A percentile compares a stretch with the other conserved stretches of the same genome.
Conservation (phyloP, 306 rosid species). For the Dryas alaskensis region DNA sequence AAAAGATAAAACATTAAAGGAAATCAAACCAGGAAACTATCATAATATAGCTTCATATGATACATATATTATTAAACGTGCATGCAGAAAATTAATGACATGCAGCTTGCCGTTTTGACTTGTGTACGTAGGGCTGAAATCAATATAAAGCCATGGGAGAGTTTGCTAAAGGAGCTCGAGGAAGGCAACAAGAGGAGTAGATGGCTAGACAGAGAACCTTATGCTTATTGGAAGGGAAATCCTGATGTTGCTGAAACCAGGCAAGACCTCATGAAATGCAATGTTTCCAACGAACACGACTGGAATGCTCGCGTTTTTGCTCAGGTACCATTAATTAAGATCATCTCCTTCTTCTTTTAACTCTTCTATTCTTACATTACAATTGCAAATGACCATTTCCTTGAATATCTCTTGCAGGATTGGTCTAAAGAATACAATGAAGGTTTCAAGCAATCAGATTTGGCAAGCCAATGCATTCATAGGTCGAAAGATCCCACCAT, state of each 20-base stretch:
- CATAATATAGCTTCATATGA: no score
- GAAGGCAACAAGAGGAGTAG: slow-evolving; percentile 60
- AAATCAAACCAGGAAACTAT: no score
- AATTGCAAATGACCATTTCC: neutral
- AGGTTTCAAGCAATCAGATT: slow-evolving; percentile 72
- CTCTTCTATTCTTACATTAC: no score
- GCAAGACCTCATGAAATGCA: slow-evolving; percentile 78
- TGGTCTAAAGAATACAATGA: slow-evolving; percentile 59
- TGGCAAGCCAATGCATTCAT: slow-evolving; percentile 73
- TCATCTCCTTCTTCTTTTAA: no score
- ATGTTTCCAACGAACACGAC: slow-evolving; percentile 61
- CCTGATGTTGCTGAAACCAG: slow-evolving; percentile 65
- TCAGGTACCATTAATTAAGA: slow-evolving; percentile 37
- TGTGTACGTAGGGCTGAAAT: slow-evolving; percentile 58
- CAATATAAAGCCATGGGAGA: slow-evolving; percentile 81
- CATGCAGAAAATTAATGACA: neutral
- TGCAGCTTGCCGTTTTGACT: neutral
- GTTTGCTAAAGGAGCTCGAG: slow-evolving; percentile 52
- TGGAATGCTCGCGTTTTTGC: slow-evolving; percentile 84
- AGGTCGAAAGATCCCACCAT: slow-evolving; percentile 36
- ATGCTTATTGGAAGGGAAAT: slow-evolving; percentile 95
- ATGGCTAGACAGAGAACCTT: slow-evolving; percentile 71
- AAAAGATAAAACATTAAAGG: no score
- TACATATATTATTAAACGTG: no score
- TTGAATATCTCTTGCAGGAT: slow-evolving; percentile 39